A percentile compares a stretch with the other conserved stretches of the same genome.
phyloP scores from a whole-genome alignment of 352 stramenopile species.

The Globisporangium abappressorium region DNA sequence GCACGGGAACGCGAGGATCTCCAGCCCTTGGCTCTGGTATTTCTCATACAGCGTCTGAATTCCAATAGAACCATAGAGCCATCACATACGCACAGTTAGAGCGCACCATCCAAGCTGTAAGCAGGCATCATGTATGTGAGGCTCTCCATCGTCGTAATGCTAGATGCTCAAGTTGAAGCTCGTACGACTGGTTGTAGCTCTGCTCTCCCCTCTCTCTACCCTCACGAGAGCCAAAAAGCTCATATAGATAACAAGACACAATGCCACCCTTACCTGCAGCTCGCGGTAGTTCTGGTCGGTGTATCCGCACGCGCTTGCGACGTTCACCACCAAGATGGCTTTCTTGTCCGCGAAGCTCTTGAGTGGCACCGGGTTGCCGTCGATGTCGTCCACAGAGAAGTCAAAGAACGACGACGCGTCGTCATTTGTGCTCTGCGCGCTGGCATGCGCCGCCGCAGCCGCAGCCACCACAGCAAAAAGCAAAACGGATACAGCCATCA shows the following conservation, averaged over 20 bases:
- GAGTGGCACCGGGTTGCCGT: slow-evolving; percentile 44
- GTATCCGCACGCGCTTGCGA: slow-evolving; percentile 78
- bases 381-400: slow-evolving; percentile 54
- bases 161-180: neutral
- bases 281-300: slow-evolving; percentile 82
- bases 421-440: neutral
- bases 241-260: no score
- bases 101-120: neutral
- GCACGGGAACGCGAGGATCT: slow-evolving; percentile 93
- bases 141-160: neutral
- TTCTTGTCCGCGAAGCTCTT: slow-evolving; percentile 44
- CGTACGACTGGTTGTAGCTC: neutral
- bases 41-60: slow-evolving; percentile 67
- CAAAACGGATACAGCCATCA: slow-evolving; percentile 8
- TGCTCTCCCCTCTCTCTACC: neutral
- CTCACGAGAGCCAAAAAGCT: neutral
- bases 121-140: neutral
- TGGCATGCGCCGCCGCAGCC: neutral
- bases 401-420: slow-evolving; percentile 48
- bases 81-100: slow-evolving; percentile 1
- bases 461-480: neutral
- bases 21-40: slow-evolving; percentile 68
- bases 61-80: neutral
- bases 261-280: slow-evolving; percentile 35
- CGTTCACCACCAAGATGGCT: slow-evolving; percentile 80